Evolutionary conservation across 1,284 basidiomycete species (phyloP).

Genomic region (Fomitopsis pinicola): DNA sequence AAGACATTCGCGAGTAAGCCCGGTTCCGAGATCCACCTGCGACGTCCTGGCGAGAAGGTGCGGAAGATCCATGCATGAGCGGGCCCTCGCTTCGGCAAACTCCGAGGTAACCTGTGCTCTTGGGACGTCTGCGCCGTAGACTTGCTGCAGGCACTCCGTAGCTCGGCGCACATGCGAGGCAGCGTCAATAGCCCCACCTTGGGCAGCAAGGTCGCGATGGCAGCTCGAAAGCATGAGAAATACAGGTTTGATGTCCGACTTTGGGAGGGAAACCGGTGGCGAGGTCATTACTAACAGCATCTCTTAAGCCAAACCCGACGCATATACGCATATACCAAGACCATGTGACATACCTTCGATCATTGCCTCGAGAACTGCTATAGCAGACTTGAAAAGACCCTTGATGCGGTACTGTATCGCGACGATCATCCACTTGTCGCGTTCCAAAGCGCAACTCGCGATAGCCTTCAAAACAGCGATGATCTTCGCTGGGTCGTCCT

Average conservation of each 20-base stretch:
- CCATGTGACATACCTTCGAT: slow-evolving; percentile 36
- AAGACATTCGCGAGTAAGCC: background rate
- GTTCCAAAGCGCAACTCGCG: slow-evolving; percentile 30
- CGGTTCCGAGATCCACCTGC: background rate
- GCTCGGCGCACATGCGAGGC: slow-evolving; percentile 36
- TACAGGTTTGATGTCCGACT: slow-evolving; percentile 41
- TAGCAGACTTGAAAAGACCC: slow-evolving; percentile 41
- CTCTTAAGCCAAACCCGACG: background rate
- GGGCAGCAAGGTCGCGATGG: slow-evolving; percentile 42
- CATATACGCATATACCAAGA: slow-evolving; percentile 5
- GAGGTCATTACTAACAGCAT: slow-evolving; percentile 31
- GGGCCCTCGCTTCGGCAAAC: background rate
- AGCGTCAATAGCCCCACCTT: slow-evolving; percentile 16
- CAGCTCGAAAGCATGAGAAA: slow-evolving; percentile 51
- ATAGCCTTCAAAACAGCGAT: slow-evolving; percentile 41
- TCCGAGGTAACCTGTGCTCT: background rate
- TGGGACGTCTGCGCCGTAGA: slow-evolving; percentile 36
- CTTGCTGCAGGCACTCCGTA: slow-evolving; percentile 43
- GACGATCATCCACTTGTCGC: slow-evolving; percentile 52
- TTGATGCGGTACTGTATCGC: slow-evolving; percentile 47
- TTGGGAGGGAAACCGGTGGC: slow-evolving; percentile 28
- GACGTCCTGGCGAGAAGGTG: background rate
- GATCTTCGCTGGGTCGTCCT: slow-evolving; percentile 38
- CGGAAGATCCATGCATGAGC: slow-evolving; percentile 3
- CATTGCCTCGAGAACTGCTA: slow-evolving; percentile 41